Evolutionary conservation across 805 yeast genomes (phyloP), one percentile per base, ranked within the genome.

Genomic region (Kazachstania bromeliacearum): DNA sequence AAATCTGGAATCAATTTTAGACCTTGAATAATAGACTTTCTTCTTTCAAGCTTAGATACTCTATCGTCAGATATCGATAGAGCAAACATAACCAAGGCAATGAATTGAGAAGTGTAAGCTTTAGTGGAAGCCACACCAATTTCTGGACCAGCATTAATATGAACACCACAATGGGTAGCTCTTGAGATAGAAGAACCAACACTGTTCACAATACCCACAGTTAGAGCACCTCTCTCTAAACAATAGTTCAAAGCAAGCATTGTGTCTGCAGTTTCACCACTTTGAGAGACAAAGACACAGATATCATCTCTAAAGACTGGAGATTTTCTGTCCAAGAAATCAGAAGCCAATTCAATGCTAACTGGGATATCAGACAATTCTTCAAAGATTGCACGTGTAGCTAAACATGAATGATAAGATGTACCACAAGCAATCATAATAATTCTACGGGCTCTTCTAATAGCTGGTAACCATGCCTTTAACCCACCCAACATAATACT

Each of bases 371-470:
- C 97, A 22, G 96, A 85, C 53, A 92, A 71, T 60, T 92, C 98
- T 65, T 92, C 99, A 59, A 92, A 88, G 45, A 87, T 79, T 12
- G 96, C 83, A 64, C 99, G 78, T 16, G 95, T 89, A 15, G 98
- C 98, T 58, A 92, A 66, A 69, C 99, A 92, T 13, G 98, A 92
- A 65, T 92, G 98, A 60, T 88, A 92, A 0, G 98, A 92, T 5
- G 99, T 92, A 67, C 99, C 99, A 67, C 99, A 92, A 2, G 98
- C 99, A 66, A 92, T 84, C 97, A 92, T 92, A 41, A 88, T 84
- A 52, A 92, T 73, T 64, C 98, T 77, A 66, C 96, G 78, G 51
- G 96, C 87, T 56, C 96, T 77, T 66, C 97, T 77, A 44, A 92
- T 84, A 31, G 92, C 83, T 20, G 92, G 77, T 44, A 92, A 68